Percentiles rank a stretch among this genome's conserved stretches.
Evolutionary conservation across 2,329 filamentous ascomycete genomes (phyloP).

Genomic region (Chaetomium sp.): DNA sequence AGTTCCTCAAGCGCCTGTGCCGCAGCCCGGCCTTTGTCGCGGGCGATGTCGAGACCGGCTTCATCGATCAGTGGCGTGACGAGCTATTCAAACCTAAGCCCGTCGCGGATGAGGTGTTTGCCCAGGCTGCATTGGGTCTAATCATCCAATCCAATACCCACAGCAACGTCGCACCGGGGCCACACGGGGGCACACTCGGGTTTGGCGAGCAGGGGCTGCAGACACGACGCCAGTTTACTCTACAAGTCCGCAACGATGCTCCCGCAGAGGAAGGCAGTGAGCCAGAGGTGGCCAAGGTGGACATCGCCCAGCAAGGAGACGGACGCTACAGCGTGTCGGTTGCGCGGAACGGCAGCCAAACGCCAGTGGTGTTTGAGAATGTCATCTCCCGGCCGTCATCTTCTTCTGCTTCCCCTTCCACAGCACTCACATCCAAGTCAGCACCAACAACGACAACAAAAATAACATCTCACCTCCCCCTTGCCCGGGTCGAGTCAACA

Average conservation of each 20-base stretch:
- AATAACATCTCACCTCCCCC: conserved; percentile 72
- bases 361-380: conserved; percentile 37
- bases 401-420: conserved; percentile 20
- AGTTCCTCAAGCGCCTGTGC: conserved; percentile 88
- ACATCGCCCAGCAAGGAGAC: conserved; percentile 42
- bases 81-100: conserved; percentile 64
- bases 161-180: conserved; percentile 21
- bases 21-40: conserved; percentile 73
- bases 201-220: conserved; percentile 42
- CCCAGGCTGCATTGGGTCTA: conserved; percentile 78
- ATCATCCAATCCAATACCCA: conserved; percentile 42
- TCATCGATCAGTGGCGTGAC: conserved; percentile 80
- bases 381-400: conserved; percentile 37
- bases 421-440: too few relatives aligned
- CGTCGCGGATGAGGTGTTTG: conserved; percentile 66
- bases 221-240: conserved; percentile 42
- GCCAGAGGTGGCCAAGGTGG: conserved; percentile 46
- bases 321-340: conserved; percentile 43
- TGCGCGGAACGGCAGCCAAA: conserved; percentile 33
- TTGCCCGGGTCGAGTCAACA: conserved; percentile 72
- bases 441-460: conserved; percentile 22
- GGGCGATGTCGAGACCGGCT: conserved; percentile 90
- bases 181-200: conserved; percentile 48
- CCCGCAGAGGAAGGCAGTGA: conserved; percentile 44
- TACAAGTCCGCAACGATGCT: conserved; percentile 46